These are phyloP conservation scores for Tulasnella sp. DNA, from an alignment of 768 basidiomycete genomes.

Conservation along the genomic window DNA sequence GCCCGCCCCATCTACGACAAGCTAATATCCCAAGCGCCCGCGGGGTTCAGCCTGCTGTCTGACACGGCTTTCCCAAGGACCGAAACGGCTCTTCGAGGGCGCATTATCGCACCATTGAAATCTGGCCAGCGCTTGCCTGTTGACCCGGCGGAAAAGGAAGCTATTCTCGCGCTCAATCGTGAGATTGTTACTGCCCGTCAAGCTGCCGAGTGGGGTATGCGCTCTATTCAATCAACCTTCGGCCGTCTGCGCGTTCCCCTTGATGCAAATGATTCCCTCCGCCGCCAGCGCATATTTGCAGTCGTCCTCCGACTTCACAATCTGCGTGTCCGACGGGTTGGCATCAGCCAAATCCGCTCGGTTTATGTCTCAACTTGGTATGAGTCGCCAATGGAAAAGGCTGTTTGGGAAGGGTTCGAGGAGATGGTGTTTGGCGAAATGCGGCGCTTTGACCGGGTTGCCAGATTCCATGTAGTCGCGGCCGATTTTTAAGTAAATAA, in stretches of 20 bases:
- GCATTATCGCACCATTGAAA: constrained; percentile 45
- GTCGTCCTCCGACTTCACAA: too few relatives aligned
- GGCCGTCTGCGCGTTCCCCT: constrained; percentile 46
- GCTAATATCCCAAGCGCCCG: too few relatives aligned
- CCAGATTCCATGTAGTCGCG: constrained; percentile 39
- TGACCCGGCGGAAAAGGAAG: constrained; percentile 32
- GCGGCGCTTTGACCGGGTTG: constrained; percentile 39
- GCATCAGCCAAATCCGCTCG: too few relatives aligned
- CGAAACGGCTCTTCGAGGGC: constrained; percentile 37
- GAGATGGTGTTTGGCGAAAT: constrained; percentile 44
- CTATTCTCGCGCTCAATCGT: constrained; percentile 38
- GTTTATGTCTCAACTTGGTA: too few relatives aligned
- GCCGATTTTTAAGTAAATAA: too few relatives aligned
- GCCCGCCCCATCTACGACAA: too few relatives aligned
- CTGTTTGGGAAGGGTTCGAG: constrained; percentile 42
- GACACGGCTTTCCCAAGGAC: constrained; percentile 50
- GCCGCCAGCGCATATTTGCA: constrained; percentile 32
- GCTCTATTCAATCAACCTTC: constrained; percentile 47
- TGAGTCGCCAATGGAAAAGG: constrained; percentile 34
- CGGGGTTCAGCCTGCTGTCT: constrained; percentile 40
- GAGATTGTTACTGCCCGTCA: constrained; percentile 48
- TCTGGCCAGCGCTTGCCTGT: constrained; percentile 33
- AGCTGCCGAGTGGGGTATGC: constrained; percentile 54
- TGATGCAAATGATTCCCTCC: constrained; percentile 37
- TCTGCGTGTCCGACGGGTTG: too few relatives aligned